A percentile compares a stretch with the other conserved stretches of the same genome.
These are phyloP conservation scores for Neofusicoccum sp. DNA, from an alignment of 2,329 filamentous ascomycete species.

Conservation along the genomic window DNA sequence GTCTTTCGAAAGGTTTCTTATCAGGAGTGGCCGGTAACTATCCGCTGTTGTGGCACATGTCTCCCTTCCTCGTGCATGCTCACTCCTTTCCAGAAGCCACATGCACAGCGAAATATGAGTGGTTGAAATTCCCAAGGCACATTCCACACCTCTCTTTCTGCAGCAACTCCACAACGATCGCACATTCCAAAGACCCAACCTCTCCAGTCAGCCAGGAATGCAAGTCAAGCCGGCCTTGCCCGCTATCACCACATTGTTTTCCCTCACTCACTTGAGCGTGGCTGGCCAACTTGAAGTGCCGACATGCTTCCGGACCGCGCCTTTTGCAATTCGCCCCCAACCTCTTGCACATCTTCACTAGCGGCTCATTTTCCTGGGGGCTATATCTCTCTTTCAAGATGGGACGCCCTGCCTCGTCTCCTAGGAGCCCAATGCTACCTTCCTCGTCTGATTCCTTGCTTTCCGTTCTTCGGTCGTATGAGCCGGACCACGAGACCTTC, in stretches of 20 bases:
- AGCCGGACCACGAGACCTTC: background rate
- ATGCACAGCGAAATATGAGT: background rate
- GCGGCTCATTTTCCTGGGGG: background rate
- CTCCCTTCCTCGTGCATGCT: background rate
- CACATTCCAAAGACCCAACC: background rate
- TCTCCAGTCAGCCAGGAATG: background rate
- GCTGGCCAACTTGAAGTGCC: background rate
- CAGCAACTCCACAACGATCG: background rate
- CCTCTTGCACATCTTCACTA: conserved; percentile 1
- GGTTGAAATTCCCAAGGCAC: background rate
- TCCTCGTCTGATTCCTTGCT: conserved; percentile 7
- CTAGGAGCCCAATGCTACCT: background rate
- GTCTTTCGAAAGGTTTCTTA: background rate
- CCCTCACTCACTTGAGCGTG: background rate
- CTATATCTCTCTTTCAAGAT: conserved; percentile 10
- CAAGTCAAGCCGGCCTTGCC: background rate
- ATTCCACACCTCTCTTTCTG: background rate
- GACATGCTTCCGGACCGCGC: background rate
- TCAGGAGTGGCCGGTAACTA: background rate
- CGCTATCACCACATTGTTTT: background rate
- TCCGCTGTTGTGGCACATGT: background rate
- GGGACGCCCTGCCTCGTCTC: conserved; percentile 4
- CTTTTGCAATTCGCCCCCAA: conserved; percentile 1
- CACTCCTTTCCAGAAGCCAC: too few species aligned
- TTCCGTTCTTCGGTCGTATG: background rate